These are phyloP conservation scores for Fraxinus baroniana DNA, from an alignment of 305 asterid genomes.

Conservation along the genomic window DNA sequence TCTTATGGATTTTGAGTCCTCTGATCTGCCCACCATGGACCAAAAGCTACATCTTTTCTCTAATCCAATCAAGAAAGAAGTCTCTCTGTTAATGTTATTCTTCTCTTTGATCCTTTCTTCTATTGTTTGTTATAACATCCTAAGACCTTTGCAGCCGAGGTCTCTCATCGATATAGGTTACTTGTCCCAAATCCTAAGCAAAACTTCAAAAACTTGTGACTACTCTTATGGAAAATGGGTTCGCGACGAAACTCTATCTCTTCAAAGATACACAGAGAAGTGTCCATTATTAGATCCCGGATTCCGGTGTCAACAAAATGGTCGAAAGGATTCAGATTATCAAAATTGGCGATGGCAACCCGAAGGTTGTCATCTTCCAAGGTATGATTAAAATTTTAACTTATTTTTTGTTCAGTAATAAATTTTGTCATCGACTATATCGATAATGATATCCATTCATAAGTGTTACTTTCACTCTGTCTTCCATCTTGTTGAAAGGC, in stretches of 20 bases:
- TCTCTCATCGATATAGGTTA: conserved; percentile 33
- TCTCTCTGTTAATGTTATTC: conserved; percentile 22
- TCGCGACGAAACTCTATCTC: conserved; percentile 49
- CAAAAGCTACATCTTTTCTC: conserved; percentile 33
- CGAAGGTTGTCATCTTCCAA: conserved; percentile 60
- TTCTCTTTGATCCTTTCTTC: conserved; percentile 39
- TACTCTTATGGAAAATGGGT: conserved; percentile 70
- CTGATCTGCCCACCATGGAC: conserved; percentile 34
- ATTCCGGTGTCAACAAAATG: conserved; percentile 64
- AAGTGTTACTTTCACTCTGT: neutral
- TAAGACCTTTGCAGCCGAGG: conserved; percentile 30
- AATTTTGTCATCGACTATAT: neutral
- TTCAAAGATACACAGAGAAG: conserved; percentile 46
- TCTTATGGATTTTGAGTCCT: neutral
- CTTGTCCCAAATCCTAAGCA: conserved; percentile 36
- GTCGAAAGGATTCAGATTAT: conserved; percentile 51
- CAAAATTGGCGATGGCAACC: conserved; percentile 94
- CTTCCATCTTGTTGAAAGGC: conserved; percentile 17
- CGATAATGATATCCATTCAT: neutral
- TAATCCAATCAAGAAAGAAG: conserved; percentile 27
- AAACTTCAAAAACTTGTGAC: conserved; percentile 41
- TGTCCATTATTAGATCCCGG: conserved; percentile 91
- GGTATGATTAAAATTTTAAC: conserved; percentile 35
- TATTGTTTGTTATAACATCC: conserved; percentile 21
- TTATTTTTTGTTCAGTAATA: neutral